Conservation (phyloP, 2,329 filamentous ascomycete species). For the Ophiobolus disseminans region DNA sequence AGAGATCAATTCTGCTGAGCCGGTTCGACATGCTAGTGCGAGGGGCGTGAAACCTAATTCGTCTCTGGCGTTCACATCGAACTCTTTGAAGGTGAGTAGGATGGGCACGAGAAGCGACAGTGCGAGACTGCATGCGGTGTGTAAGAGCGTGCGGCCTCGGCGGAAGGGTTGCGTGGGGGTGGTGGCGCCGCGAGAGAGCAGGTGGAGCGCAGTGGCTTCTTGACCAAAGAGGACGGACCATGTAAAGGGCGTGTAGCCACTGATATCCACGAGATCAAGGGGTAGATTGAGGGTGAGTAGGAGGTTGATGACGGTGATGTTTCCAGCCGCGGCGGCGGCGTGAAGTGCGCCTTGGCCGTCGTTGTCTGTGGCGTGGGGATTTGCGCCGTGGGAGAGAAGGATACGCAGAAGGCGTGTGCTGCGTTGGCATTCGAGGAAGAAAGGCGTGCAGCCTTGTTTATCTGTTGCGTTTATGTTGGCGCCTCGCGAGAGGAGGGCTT, state of each 20-base stretch:
- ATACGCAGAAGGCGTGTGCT: constrained; percentile 7
- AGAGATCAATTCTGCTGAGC: constrained; percentile 10
- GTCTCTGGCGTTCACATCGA: constrained; percentile 15
- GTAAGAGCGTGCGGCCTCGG: constrained; percentile 15
- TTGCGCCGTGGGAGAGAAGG: constrained; percentile 17
- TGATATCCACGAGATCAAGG: constrained; percentile 15
- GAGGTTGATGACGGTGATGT: constrained; percentile 9
- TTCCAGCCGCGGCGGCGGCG: constrained; percentile 21
- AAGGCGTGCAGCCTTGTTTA: constrained; percentile 18
- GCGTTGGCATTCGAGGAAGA: constrained; percentile 21
- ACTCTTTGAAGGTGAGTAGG: constrained; percentile 2
- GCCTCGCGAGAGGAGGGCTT: constrained; percentile 79
- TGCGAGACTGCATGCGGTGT: constrained; percentile 13
- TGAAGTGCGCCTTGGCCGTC: constrained; percentile 22
- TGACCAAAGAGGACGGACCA: constrained; percentile 16
- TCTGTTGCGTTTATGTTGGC: constrained; percentile 19
- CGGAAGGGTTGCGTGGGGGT: constrained; percentile 5
- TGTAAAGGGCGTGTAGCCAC: constrained; percentile 24
- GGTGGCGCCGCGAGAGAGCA: constrained; percentile 18
- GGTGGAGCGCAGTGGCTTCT: constrained; percentile 16
- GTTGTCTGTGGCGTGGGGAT: too few relatives aligned
- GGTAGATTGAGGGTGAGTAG: constrained; percentile 12
- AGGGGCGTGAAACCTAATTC: constrained; percentile 18
- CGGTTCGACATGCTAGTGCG: constrained; percentile 16
- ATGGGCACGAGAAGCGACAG: neutral